A percentile compares a stretch with the other conserved stretches of the same genome.
These are phyloP conservation scores for Conringia planisiliqua DNA, from an alignment of 345 rosid species.

Conservation along the genomic window DNA sequence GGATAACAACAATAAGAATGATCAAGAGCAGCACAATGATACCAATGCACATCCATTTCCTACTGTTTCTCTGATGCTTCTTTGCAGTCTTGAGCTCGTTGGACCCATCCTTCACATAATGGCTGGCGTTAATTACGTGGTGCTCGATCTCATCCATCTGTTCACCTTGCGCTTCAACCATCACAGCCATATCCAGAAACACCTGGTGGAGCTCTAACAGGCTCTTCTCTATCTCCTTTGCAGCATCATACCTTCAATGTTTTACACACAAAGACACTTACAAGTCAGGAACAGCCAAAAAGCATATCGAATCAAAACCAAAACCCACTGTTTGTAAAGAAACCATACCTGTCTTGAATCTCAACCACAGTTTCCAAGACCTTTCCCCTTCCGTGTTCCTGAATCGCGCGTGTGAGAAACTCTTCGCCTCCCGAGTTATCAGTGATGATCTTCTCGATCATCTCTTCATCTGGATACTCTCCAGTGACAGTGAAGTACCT, in stretches of 20 bases:
- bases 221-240: conserved; percentile 91
- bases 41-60: conserved; percentile 81
- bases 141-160: conserved; percentile 93
- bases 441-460: conserved; percentile 77
- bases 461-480: conserved; percentile 72
- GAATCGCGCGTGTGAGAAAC: conserved; percentile 62
- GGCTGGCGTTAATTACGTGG: conserved; percentile 77
- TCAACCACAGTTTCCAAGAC: conserved; percentile 88
- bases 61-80: conserved; percentile 63
- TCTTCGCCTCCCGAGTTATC: conserved; percentile 72
- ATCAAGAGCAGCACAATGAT: conserved; percentile 61
- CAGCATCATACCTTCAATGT: conserved; percentile 56
- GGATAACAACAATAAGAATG: conserved; percentile 63
- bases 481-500: conserved; percentile 93
- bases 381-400: conserved; percentile 93
- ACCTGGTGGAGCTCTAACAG: conserved; percentile 90
- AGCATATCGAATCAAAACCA: not conserved
- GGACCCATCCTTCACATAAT: conserved; percentile 78
- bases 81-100: conserved; percentile 70
- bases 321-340: not conserved
- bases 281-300: not conserved
- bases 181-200: conserved; percentile 92
- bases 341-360: conserved; percentile 71
- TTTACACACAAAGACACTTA: not conserved
- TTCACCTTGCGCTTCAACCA: conserved; percentile 93